Conservation (phyloP, 1,284 basidiomycete genomes). For the Sphagnurus paluster region DNA sequence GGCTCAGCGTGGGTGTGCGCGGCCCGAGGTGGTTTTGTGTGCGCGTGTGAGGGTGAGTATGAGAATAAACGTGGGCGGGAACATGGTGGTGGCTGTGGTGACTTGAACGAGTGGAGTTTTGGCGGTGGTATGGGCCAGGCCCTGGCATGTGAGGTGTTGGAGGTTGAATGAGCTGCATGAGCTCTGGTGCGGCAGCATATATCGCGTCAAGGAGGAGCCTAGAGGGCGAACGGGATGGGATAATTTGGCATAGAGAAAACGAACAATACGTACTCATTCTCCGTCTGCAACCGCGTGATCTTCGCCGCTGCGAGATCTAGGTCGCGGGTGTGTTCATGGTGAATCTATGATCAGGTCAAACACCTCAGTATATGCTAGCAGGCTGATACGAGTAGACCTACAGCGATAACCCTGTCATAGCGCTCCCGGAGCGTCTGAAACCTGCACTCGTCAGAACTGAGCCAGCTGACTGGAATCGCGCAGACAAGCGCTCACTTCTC, state of each 20-base stretch:
- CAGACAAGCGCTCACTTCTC: conserved; percentile 13
- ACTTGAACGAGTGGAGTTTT: neutral
- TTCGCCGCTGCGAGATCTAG: conserved; percentile 44
- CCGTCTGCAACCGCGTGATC: conserved; percentile 47
- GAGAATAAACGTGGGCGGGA: no score
- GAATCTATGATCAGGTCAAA: conserved; percentile 30
- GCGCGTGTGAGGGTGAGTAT: no score
- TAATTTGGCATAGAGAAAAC: neutral
- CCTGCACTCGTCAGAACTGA: conserved; percentile 25
- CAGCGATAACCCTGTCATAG: conserved; percentile 46
- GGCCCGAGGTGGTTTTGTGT: no score
- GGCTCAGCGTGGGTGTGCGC: no score
- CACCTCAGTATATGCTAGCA: neutral
- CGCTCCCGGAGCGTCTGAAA: conserved; percentile 48
- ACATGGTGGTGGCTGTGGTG: neutral
- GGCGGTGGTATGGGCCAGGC: neutral
- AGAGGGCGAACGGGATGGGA: neutral
- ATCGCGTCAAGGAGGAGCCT: conserved; percentile 28
- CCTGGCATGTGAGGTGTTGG: neutral
- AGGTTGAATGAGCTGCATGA: conserved; percentile 15
- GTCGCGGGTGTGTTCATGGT: conserved; percentile 40
- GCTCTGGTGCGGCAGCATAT: conserved; percentile 16
- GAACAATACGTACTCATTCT: conserved; percentile 47
- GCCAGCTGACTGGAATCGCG: neutral
- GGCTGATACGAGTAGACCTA: conserved; percentile 26